These are phyloP conservation scores for Spathaspora hagerdaliae DNA, from an alignment of 805 yeast species.

Conservation along the genomic window DNA sequence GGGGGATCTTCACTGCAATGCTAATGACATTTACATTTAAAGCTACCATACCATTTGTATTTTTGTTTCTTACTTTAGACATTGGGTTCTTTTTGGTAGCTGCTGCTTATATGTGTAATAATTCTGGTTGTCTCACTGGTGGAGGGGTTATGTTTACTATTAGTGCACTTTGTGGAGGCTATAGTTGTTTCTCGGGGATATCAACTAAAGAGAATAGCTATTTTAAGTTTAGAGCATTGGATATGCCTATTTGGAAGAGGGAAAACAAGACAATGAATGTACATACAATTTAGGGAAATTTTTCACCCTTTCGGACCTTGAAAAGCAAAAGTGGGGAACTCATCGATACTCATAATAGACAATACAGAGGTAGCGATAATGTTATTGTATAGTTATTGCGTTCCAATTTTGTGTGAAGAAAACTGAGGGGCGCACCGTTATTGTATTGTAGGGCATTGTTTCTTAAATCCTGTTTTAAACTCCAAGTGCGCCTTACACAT, in stretches of 20 bases:
- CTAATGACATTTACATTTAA: slow-evolving; percentile 52
- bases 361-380: too few relatives aligned
- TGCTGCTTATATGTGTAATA: slow-evolving; percentile 47
- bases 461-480: too few relatives aligned
- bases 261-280: too few relatives aligned
- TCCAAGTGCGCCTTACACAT: too few relatives aligned
- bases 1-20: slow-evolving; percentile 60
- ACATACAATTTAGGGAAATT: too few relatives aligned
- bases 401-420: too few relatives aligned
- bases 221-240: slow-evolving; percentile 21
- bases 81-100: slow-evolving; percentile 52
- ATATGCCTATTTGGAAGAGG: neutral
- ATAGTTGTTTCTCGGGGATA: slow-evolving; percentile 57
- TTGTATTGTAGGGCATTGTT: too few relatives aligned
- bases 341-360: too few relatives aligned
- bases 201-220: slow-evolving; percentile 59
- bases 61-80: slow-evolving; percentile 52
- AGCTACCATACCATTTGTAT: slow-evolving; percentile 61
- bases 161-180: slow-evolving; percentile 54
- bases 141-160: slow-evolving; percentile 61
- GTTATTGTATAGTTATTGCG: too few relatives aligned
- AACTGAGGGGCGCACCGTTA: too few relatives aligned
- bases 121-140: slow-evolving; percentile 40
- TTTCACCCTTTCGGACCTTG: too few relatives aligned
- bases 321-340: too few relatives aligned